A percentile compares a stretch with the other conserved stretches of the same genome.
phyloP scores from a whole-genome alignment of 1,284 basidiomycete species.

The Entoloma clypeatum region DNA sequence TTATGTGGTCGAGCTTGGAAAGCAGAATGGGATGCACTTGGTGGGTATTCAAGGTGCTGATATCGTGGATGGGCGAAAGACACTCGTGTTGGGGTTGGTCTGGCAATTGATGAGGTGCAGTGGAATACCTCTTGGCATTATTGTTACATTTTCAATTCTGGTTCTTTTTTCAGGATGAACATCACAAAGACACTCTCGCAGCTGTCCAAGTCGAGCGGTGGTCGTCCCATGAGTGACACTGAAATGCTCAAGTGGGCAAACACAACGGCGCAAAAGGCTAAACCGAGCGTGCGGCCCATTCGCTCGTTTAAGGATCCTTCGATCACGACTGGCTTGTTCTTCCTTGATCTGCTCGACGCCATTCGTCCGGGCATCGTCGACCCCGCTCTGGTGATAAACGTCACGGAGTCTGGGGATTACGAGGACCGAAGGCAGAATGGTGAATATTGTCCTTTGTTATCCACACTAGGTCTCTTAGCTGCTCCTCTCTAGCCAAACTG shows the following conservation, averaged over 20 bases:
- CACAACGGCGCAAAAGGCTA: constrained; percentile 72
- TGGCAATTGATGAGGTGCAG: constrained; percentile 95
- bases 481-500: constrained; percentile 67
- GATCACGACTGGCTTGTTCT: constrained; percentile 89
- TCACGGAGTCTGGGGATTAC: constrained; percentile 66
- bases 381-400: constrained; percentile 71
- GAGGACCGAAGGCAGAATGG: constrained; percentile 94
- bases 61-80: constrained; percentile 90
- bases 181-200: constrained; percentile 89
- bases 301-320: constrained; percentile 93
- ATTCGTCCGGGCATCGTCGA: constrained; percentile 96
- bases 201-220: constrained; percentile 70
- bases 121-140: constrained; percentile 5
- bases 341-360: constrained; percentile 90
- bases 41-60: constrained; percentile 98
- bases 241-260: constrained; percentile 99
- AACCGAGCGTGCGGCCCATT: constrained; percentile 68
- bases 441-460: constrained; percentile 33
- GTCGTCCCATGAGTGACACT: constrained; percentile 81
- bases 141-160: background rate
- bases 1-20: constrained; percentile 90
- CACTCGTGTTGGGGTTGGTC: constrained; percentile 91
- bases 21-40: constrained; percentile 90
- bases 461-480: constrained; percentile 3
- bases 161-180: constrained; percentile 55